These are phyloP conservation scores for Ochromonas danica DNA, from an alignment of 108 stramenopile species.

Conservation along the genomic window DNA sequence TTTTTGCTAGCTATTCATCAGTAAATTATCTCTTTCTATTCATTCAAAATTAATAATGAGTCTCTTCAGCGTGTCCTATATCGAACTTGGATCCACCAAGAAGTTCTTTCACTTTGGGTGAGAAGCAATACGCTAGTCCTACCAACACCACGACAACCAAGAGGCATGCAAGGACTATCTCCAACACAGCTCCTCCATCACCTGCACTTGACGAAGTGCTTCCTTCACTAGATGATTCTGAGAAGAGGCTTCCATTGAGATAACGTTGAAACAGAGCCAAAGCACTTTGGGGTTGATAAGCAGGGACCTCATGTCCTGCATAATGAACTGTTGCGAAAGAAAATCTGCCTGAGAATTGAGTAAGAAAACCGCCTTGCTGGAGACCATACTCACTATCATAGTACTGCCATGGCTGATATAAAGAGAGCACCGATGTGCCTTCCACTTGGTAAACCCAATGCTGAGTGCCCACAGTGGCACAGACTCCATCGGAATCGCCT, in stretches of 20 bases:
- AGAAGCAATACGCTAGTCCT: too few species aligned
- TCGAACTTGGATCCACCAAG: too few species aligned
- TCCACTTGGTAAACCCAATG: conserved; percentile 2
- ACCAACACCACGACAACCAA: too few species aligned
- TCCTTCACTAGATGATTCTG: too few species aligned
- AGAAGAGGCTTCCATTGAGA: background rate
- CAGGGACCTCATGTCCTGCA: conserved; percentile 4
- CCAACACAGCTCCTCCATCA: too few species aligned
- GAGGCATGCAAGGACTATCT: too few species aligned
- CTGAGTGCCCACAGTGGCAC: conserved; percentile 11
- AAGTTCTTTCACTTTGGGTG: too few species aligned
- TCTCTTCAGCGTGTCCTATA: too few species aligned
- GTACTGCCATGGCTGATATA: background rate
- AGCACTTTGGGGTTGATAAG: conserved; percentile 11
- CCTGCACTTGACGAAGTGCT: too few species aligned
- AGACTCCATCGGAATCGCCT: conserved; percentile 8
- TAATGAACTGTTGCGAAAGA: conserved; percentile 1
- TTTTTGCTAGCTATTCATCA: too few species aligned
- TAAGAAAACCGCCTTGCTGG: conserved; percentile 5
- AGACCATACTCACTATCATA: background rate
- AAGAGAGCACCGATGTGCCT: background rate
- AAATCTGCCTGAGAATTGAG: background rate
- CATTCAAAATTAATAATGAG: too few species aligned
- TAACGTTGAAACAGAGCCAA: background rate
- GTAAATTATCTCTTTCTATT: too few species aligned